Conservation (phyloP, 805 yeast species). For the Kuraishia capsulata region DNA sequence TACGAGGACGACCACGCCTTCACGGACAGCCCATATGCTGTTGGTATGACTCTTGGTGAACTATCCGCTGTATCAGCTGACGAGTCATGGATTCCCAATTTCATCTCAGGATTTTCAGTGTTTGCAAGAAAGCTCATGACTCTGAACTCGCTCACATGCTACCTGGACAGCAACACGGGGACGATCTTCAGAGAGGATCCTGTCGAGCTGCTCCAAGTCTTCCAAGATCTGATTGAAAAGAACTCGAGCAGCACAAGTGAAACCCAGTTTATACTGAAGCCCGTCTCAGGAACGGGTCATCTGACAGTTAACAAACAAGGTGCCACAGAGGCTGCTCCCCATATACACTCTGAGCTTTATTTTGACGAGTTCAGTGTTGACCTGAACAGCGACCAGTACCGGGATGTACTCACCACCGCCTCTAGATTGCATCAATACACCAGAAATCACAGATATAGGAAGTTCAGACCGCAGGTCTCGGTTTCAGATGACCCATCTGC, state of each 20-base stretch:
- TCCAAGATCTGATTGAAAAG: slow-evolving; percentile 34
- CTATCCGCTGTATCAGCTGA: slow-evolving; percentile 89
- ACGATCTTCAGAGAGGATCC: slow-evolving; percentile 39
- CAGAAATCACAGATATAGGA: slow-evolving; percentile 68
- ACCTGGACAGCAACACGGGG: slow-evolving; percentile 68
- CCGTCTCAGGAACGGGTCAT: slow-evolving; percentile 85
- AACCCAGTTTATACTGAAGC: slow-evolving; percentile 60
- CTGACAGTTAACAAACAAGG: slow-evolving; percentile 74
- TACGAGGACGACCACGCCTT: slow-evolving; percentile 76
- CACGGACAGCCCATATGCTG: slow-evolving; percentile 66
- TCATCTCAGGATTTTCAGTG: slow-evolving; percentile 60
- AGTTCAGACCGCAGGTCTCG: slow-evolving; percentile 51
- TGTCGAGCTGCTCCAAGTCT: slow-evolving; percentile 36
- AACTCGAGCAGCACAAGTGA: slow-evolving; percentile 11
- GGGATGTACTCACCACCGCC: slow-evolving; percentile 71
- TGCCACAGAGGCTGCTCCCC: slow-evolving; percentile 58
- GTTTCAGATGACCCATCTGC: slow-evolving; percentile 55
- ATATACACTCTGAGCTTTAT: slow-evolving; percentile 61
- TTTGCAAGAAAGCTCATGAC: slow-evolving; percentile 72
- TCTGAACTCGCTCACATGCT: slow-evolving; percentile 64
- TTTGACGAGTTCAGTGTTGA: slow-evolving; percentile 88
- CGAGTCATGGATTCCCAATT: slow-evolving; percentile 74
- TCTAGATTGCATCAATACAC: slow-evolving; percentile 73
- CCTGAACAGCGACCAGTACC: slow-evolving; percentile 76
- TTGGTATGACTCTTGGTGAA: slow-evolving; percentile 79